phyloP scores from a whole-genome alignment of 441 rosid species.

The Omphalea diandra region DNA sequence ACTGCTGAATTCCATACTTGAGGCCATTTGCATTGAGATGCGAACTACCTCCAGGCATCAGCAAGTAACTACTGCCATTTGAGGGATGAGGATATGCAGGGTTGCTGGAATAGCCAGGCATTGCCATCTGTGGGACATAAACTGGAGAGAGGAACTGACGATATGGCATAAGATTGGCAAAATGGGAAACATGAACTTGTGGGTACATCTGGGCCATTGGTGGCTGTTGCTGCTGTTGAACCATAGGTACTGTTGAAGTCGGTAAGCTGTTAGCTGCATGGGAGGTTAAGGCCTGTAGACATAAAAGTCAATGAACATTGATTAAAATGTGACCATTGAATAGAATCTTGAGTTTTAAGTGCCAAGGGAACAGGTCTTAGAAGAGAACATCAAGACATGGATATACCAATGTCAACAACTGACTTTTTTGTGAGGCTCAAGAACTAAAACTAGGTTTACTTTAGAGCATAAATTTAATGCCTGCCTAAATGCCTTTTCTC shows the following conservation, averaged over 20 bases:
- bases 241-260: constrained; percentile 58
- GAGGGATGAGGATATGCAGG: constrained; percentile 87
- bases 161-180: constrained; percentile 74
- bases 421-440: background rate
- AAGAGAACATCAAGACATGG: background rate
- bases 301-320: constrained; percentile 11
- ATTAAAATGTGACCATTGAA: background rate
- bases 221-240: constrained; percentile 72
- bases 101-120: constrained; percentile 85
- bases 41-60: constrained; percentile 88
- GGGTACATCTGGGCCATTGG: constrained; percentile 83
- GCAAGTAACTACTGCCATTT: constrained; percentile 71
- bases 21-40: constrained; percentile 70
- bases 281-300: constrained; percentile 44
- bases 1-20: constrained; percentile 90
- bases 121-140: constrained; percentile 83
- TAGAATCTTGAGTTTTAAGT: background rate
- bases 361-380: background rate
- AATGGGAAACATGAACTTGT: constrained; percentile 87
- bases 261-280: constrained; percentile 49
- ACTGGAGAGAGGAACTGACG: constrained; percentile 84
- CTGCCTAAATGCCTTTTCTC: background rate
- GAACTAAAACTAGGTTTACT: background rate
- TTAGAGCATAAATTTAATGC: background rate
- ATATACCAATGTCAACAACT: background rate